Conservation (phyloP, 495 filamentous ascomycete species). For the Hypoxylon lenormandii region DNA sequence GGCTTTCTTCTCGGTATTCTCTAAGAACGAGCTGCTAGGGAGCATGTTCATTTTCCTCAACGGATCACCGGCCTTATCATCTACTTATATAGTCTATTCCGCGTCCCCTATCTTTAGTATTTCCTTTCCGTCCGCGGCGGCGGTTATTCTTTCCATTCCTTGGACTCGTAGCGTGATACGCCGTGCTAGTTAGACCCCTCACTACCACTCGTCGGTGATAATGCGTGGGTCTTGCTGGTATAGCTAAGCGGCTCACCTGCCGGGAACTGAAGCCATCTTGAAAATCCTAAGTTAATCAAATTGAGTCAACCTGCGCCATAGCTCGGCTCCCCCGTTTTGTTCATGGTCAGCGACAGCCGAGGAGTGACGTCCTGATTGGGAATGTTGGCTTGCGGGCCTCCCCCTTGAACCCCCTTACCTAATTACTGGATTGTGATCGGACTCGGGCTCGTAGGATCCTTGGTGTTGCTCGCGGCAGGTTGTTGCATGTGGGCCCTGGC, state of each 20-base stretch:
- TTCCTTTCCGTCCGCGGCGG: slow-evolving; percentile 2
- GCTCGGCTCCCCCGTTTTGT: slow-evolving; percentile 22
- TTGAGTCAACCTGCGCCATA: slow-evolving; percentile 31
- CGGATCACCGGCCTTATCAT: neutral
- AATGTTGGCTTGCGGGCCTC: slow-evolving; percentile 19
- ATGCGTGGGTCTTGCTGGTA: slow-evolving; percentile 17
- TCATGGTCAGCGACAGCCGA: slow-evolving; percentile 15
- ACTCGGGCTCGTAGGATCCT: slow-evolving; percentile 27
- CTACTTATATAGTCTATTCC: slow-evolving; percentile 29
- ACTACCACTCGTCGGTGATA: slow-evolving; percentile 2
- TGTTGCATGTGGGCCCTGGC: neutral
- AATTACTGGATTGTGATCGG: slow-evolving; percentile 8
- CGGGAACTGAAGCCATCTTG: slow-evolving; percentile 25
- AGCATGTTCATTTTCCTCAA: neutral
- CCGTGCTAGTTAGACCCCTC: slow-evolving; percentile 1
- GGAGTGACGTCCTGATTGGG: slow-evolving; percentile 23
- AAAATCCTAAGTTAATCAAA: slow-evolving; percentile 30
- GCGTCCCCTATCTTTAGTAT: slow-evolving; percentile 15
- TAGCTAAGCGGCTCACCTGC: slow-evolving; percentile 1
- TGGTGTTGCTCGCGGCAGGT: slow-evolving; percentile 15
- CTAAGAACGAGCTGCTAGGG: slow-evolving; percentile 5
- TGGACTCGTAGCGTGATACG: slow-evolving; percentile 6
- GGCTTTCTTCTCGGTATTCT: slow-evolving; percentile 1
- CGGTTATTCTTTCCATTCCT: slow-evolving; percentile 16
- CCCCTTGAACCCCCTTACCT: slow-evolving; percentile 23